These are phyloP conservation scores for Aphanoascus verrucosus DNA, from an alignment of 2,329 filamentous ascomycete species.

Conservation along the genomic window DNA sequence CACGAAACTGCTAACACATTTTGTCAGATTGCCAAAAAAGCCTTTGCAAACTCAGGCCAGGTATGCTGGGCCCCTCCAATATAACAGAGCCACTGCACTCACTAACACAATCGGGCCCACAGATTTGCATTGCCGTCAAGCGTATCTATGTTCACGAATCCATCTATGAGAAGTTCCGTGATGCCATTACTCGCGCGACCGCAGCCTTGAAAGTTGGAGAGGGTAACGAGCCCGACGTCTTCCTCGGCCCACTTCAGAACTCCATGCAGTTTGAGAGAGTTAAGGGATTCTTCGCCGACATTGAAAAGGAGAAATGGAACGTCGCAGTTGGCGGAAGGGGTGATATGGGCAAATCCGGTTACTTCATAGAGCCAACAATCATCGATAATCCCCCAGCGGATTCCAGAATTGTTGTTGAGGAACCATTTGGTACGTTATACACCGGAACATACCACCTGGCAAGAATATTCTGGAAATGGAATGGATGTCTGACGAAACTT, in stretches of 20 bases:
- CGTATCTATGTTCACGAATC: slow-evolving; percentile 51
- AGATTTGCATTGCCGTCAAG: slow-evolving; percentile 49
- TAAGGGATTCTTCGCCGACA: slow-evolving; percentile 46
- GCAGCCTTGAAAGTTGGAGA: slow-evolving; percentile 33
- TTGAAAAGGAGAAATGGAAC: slow-evolving; percentile 43
- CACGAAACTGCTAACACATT: background rate
- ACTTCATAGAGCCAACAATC: slow-evolving; percentile 50
- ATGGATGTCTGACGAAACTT: background rate
- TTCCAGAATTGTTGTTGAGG: slow-evolving; percentile 47
- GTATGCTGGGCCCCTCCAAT: background rate
- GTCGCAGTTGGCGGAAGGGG: slow-evolving; percentile 42
- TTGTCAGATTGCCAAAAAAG: slow-evolving; percentile 35
- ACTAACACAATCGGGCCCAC: background rate
- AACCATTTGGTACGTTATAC: slow-evolving; percentile 51
- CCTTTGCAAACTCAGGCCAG: slow-evolving; percentile 44
- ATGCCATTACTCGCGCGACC: slow-evolving; percentile 38
- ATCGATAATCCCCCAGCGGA: slow-evolving; percentile 48
- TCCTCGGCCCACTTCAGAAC: slow-evolving; percentile 54
- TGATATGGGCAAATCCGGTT: slow-evolving; percentile 35
- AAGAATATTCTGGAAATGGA: background rate
- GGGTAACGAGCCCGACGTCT: slow-evolving; percentile 33
- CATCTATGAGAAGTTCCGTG: slow-evolving; percentile 48
- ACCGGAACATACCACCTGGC: too few species aligned
- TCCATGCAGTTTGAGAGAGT: slow-evolving; percentile 54
- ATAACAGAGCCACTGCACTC: background rate